phyloP scores from a whole-genome alignment of 305 asterid genomes.

The Solanum aculeatissimum region DNA sequence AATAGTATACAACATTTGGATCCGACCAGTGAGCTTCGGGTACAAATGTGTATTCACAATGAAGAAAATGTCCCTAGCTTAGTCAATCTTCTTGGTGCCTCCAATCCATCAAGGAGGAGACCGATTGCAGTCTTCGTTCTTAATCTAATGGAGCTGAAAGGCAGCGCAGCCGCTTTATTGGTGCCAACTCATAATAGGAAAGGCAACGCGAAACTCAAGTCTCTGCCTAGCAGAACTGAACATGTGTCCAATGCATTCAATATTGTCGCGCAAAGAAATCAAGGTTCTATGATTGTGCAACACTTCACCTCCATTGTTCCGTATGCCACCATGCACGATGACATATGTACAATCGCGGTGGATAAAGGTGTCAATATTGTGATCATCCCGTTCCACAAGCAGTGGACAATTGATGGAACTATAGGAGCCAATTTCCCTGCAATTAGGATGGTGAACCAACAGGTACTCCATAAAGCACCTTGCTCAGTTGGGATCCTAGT shows the following conservation, averaged over 20 bases:
- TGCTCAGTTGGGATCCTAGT: conserved; percentile 55
- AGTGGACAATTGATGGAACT: conserved; percentile 36
- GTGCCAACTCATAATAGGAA: conserved; percentile 6
- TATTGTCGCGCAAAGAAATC: conserved; percentile 11
- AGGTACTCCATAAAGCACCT: conserved; percentile 40
- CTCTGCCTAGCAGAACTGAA: conserved; percentile 25
- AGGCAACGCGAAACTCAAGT: conserved; percentile 6
- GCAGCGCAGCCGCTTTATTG: conserved; percentile 35
- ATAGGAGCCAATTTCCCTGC: conserved; percentile 19
- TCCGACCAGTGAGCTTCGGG: conserved; percentile 28
- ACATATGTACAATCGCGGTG: conserved; percentile 41
- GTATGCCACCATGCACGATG: conserved; percentile 56
- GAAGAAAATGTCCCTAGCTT: conserved; percentile 41
- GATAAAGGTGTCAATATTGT: conserved; percentile 34
- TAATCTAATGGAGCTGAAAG: conserved; percentile 45
- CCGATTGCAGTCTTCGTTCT: conserved; percentile 33
- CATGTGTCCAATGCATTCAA: conserved; percentile 36
- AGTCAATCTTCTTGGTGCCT: conserved; percentile 36
- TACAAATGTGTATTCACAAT: conserved; percentile 34
- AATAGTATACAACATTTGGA: conserved; percentile 24
- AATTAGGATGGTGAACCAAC: conserved; percentile 37
- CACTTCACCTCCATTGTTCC: conserved; percentile 58
- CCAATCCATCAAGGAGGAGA: conserved; percentile 17
- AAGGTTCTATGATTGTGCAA: conserved; percentile 12
- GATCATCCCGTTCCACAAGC: conserved; percentile 61